Base-by-base conservation (phyloP, 306 rosid genomes). In the Begonia peltatifolia region DNA sequence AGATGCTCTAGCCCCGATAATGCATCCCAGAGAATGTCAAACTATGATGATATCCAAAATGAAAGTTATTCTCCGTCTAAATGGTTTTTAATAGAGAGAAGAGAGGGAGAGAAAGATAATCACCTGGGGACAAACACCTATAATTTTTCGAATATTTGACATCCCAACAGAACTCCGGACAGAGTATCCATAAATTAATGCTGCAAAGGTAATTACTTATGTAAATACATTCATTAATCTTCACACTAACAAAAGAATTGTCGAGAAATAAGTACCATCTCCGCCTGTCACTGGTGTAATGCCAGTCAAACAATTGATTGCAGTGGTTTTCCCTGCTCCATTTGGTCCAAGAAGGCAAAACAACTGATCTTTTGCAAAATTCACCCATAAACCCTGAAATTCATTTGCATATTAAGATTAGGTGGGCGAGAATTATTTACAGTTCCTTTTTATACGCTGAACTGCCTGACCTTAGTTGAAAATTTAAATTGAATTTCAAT, bases 81-180 rank as follows among this genome's bases (percentile, higher is more conserved):
- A 43, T 5, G 12, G 14, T 6, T 12, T 60, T 22, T 52, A 20
- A 67, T 55, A 64, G 49, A 42, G 35, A 57, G 47, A 18, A 25
- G 16, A 30, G 47, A 46, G 20, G 12, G 23, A 56, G 38, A 55
- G 69, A 56, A 48, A 57, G 56, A 53, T 2, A 44, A n/a, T 52
- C 58, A 89, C 97, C 97, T 89, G 97, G 20, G 95, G 97, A 63
- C 97, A 89, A 30, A 85, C 84, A 71, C 97, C 95, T 47, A 85
- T 74, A 36, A 76, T 42, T 75, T 71, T 85, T 66, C 76, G 81
- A 63, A 85, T 89, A 48, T 70, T 85, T 67, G 87, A 64, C 81
- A 89, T 82, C 69, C 84, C 85, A 56, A 58, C 55, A 58, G 97
- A 72, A 72, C 75, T 77, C 52, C 76, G 73, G 56, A 81, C 62